These are phyloP conservation scores for Naganishia vishniacii DNA, from an alignment of 768 basidiomycete genomes.

Conservation along the genomic window DNA sequence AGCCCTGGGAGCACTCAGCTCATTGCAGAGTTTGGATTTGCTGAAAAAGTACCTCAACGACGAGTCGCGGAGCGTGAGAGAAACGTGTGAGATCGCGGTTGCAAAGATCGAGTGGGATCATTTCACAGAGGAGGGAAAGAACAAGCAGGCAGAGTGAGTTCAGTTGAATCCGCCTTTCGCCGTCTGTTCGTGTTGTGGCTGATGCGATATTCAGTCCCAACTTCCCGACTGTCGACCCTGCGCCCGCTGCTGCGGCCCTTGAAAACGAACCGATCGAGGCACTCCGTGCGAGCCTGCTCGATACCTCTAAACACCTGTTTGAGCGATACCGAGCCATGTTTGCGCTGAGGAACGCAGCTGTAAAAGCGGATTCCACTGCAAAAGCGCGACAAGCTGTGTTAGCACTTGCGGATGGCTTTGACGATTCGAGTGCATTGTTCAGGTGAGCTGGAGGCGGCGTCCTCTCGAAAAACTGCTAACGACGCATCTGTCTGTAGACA, in stretches of 20 bases:
- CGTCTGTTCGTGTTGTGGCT: too few species aligned
- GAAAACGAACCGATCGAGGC: slow-evolving; percentile 51
- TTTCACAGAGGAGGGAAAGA: slow-evolving; percentile 45
- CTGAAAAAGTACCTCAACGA: slow-evolving; percentile 69
- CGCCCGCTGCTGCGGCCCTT: slow-evolving; percentile 38
- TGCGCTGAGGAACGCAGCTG: slow-evolving; percentile 69
- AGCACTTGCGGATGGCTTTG: slow-evolving; percentile 84
- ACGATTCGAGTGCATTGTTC: slow-evolving; percentile 84
- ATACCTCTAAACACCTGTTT: slow-evolving; percentile 68
- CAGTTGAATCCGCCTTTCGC: not conserved
- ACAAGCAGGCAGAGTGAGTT: slow-evolving; percentile 43
- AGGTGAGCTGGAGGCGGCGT: slow-evolving; percentile 57
- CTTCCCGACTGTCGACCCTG: slow-evolving; percentile 49
- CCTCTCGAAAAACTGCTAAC: not conserved
- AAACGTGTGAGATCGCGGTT: slow-evolving; percentile 96
- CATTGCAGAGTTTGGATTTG: slow-evolving; percentile 60
- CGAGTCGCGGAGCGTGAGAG: slow-evolving; percentile 68
- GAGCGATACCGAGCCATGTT: slow-evolving; percentile 98
- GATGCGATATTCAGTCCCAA: slow-evolving; percentile 35
- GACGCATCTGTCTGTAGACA: slow-evolving; percentile 62
- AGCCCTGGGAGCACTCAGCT: slow-evolving; percentile 90
- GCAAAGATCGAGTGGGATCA: slow-evolving; percentile 88
- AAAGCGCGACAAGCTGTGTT: slow-evolving; percentile 61
- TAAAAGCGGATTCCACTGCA: slow-evolving; percentile 56
- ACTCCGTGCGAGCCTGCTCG: slow-evolving; percentile 62